These are phyloP conservation scores for Wickerhamomyces sp. DNA, from an alignment of 1,139 yeast genomes.

Conservation along the genomic window DNA sequence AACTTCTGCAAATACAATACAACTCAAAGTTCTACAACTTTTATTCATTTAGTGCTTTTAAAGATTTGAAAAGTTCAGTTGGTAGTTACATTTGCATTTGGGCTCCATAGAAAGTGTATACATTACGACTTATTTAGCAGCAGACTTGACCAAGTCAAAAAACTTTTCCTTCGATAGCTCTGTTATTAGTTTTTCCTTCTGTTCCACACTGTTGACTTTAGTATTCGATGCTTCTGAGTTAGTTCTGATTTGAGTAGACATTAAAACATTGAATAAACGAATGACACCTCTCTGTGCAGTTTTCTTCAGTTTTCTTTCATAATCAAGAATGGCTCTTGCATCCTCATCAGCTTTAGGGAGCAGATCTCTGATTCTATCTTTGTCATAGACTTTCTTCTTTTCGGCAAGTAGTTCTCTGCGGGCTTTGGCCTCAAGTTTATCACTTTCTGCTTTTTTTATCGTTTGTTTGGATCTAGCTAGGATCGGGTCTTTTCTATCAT, in stretches of 20 bases:
- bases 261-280: constrained; percentile 82
- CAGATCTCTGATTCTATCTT: constrained; percentile 62
- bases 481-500: constrained; percentile 85
- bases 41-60: too few relatives aligned
- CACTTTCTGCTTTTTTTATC: constrained; percentile 70
- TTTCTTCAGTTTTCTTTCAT: constrained; percentile 71
- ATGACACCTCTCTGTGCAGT: constrained; percentile 94
- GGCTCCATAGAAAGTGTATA: too few relatives aligned
- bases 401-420: constrained; percentile 66
- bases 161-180: constrained; percentile 89
- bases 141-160: constrained; percentile 82
- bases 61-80: not conserved
- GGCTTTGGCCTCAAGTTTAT: constrained; percentile 82
- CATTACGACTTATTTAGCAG: constrained; percentile 41
- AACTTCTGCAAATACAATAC: not conserved
- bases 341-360: constrained; percentile 49
- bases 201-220: constrained; percentile 25
- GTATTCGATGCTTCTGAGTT: constrained; percentile 32
- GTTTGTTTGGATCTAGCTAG: constrained; percentile 71
- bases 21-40: too few relatives aligned
- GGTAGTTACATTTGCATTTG: too few relatives aligned
- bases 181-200: constrained; percentile 59
- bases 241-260: constrained; percentile 73
- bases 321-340: constrained; percentile 57
- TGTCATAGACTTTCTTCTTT: constrained; percentile 62